Conservation (phyloP, 1,284 basidiomycete species). For the Tausonia pullulans region DNA sequence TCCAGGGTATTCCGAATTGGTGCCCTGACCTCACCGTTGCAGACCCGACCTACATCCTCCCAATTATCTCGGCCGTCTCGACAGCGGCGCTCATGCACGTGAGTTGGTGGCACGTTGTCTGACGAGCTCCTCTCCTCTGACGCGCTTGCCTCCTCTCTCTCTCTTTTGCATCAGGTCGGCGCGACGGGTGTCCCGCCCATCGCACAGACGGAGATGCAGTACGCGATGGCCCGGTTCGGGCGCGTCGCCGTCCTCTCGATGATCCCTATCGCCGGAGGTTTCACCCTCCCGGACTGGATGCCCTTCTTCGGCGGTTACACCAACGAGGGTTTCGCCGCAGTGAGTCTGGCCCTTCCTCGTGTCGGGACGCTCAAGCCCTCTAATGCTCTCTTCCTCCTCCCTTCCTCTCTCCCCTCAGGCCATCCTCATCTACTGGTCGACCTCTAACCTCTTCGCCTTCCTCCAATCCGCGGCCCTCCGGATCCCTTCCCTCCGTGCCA, state of each 20-base stretch:
- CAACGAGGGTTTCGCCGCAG: conserved; percentile 29
- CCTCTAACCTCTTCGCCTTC: conserved; percentile 43
- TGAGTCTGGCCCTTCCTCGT: conserved; percentile 7
- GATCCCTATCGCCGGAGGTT: conserved; percentile 4
- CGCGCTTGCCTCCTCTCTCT: not conserved
- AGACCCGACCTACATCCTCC: conserved; percentile 71
- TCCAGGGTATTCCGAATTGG: conserved; percentile 60
- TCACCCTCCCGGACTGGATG: conserved; percentile 26
- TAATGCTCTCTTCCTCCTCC: not conserved
- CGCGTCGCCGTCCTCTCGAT: not conserved
- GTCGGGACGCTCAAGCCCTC: too few relatives aligned
- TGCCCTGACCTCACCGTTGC: conserved; percentile 64
- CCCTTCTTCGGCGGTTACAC: conserved; percentile 50
- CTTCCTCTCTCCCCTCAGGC: conserved; percentile 27
- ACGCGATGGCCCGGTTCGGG: not conserved
- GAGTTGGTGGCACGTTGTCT: conserved; percentile 24
- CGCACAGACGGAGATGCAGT: not conserved
- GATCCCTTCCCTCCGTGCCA: too few relatives aligned
- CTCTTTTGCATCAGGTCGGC: conserved; percentile 2
- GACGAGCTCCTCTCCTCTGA: not conserved
- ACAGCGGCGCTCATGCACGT: conserved; percentile 66
- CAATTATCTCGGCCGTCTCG: conserved; percentile 48
- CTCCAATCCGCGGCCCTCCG: conserved; percentile 31
- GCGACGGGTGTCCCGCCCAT: not conserved
- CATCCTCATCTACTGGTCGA: conserved; percentile 45